Conservation (phyloP, 1,284 basidiomycete species). For the Uromyces viciae-fabae region DNA sequence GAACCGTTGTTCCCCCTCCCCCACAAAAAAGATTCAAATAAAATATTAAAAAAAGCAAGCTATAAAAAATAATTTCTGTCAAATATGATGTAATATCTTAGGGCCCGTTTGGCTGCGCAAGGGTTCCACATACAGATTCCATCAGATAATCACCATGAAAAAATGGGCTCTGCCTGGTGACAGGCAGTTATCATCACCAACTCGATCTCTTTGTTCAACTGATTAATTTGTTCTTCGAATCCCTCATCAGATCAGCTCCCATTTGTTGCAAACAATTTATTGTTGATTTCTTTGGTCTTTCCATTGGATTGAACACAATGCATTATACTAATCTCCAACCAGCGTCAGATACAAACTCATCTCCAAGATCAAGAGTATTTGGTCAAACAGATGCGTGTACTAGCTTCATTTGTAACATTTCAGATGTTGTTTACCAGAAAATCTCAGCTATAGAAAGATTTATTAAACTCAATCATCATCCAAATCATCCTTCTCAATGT, state of each 20-base stretch:
- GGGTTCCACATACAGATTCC: too few relatives aligned
- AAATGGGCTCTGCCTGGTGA: too few relatives aligned
- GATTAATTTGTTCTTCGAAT: background rate
- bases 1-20: too few relatives aligned
- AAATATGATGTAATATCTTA: too few relatives aligned
- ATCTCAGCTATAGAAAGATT: slow-evolving; percentile 28
- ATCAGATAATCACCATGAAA: background rate
- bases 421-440: background rate
- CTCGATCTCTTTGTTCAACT: background rate
- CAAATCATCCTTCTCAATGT: background rate
- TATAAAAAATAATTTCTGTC: too few relatives aligned
- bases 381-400: slow-evolving; percentile 9
- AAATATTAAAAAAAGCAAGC: too few relatives aligned
- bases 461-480: slow-evolving; percentile 15
- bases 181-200: background rate
- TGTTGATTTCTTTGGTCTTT: slow-evolving; percentile 23
- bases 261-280: slow-evolving; percentile 8
- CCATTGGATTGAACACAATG: slow-evolving; percentile 13
- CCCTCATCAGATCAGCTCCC: slow-evolving; percentile 3
- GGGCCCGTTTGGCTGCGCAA: too few relatives aligned
- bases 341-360: background rate
- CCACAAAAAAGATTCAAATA: too few relatives aligned
- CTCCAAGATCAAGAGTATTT: background rate
- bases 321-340: background rate
- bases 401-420: slow-evolving; percentile 4